Percentiles rank a stretch among this genome's conserved stretches.
These are phyloP conservation scores for Kodamaea fukazawae DNA, from an alignment of 805 yeast genomes.

Conservation along the genomic window DNA sequence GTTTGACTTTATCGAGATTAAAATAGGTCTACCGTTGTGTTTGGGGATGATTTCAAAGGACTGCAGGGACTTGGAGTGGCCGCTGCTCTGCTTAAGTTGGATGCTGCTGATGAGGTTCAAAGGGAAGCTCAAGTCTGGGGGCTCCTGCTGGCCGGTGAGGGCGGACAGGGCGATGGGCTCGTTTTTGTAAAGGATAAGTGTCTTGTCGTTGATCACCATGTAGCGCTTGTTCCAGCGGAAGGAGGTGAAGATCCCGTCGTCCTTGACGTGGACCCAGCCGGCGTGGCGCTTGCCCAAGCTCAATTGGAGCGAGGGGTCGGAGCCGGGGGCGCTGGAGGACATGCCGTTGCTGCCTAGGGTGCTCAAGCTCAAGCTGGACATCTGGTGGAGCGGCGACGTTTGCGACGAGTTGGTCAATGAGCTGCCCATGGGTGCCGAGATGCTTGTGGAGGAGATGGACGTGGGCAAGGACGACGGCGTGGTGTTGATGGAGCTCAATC, in stretches of 20 bases:
- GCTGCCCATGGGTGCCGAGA: constrained; percentile 1
- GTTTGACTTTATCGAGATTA: constrained; percentile 72
- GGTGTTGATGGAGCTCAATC: neutral
- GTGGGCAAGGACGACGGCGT: neutral
- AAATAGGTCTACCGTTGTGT: constrained; percentile 55
- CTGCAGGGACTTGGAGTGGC: constrained; percentile 41
- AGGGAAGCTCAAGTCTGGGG: constrained; percentile 39
- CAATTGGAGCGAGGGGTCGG: constrained; percentile 1
- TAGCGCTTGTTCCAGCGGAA: constrained; percentile 92
- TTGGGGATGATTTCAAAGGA: constrained; percentile 76
- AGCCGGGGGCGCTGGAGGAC: too few relatives aligned
- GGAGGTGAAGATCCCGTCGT: constrained; percentile 78
- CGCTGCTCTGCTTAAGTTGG: constrained; percentile 59
- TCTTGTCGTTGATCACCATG: constrained; percentile 72
- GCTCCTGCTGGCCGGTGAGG: constrained; percentile 46
- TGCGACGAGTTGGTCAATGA: too few relatives aligned
- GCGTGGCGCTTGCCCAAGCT: constrained; percentile 35
- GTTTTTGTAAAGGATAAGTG: constrained; percentile 69
- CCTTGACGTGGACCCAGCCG: constrained; percentile 92
- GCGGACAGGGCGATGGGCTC: constrained; percentile 45
- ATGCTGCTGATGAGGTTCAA: constrained; percentile 36
- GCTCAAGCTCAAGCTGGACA: neutral
- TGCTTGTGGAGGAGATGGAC: constrained; percentile 9
- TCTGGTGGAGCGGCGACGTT: neutral
- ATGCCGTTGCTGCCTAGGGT: neutral